Conservation (phyloP, 306 rosid genomes). For the Carpinus fangiana region DNA sequence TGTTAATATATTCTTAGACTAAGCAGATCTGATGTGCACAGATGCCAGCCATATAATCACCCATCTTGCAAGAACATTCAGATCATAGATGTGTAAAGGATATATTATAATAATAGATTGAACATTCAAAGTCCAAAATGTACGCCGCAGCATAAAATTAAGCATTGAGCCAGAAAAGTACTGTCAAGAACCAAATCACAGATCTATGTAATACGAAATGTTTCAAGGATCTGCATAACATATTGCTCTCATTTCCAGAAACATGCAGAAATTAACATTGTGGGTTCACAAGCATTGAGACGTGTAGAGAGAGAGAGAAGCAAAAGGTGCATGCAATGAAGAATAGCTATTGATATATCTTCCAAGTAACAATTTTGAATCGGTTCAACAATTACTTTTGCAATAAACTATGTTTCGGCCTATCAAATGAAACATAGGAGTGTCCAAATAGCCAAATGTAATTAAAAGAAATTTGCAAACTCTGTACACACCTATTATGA, state of each 20-base stretch:
- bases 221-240: neutral
- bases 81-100: neutral
- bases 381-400: neutral
- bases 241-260: neutral
- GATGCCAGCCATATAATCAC: neutral
- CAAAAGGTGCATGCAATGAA: neutral
- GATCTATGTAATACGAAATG: neutral
- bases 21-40: neutral
- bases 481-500: constrained; percentile 70
- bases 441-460: neutral
- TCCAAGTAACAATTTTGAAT: neutral
- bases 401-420: neutral
- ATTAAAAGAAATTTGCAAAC: constrained; percentile 7
- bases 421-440: neutral
- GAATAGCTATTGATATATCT: neutral
- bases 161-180: neutral
- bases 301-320: neutral
- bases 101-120: neutral
- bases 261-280: neutral
- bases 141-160: neutral
- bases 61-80: neutral
- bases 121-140: neutral
- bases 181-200: neutral
- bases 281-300: neutral
- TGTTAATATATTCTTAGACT: neutral